Evolutionary conservation across 2,329 filamentous ascomycete species (phyloP), one percentile per base, ranked within the genome.

Genomic region (Orbilia oligospora): DNA sequence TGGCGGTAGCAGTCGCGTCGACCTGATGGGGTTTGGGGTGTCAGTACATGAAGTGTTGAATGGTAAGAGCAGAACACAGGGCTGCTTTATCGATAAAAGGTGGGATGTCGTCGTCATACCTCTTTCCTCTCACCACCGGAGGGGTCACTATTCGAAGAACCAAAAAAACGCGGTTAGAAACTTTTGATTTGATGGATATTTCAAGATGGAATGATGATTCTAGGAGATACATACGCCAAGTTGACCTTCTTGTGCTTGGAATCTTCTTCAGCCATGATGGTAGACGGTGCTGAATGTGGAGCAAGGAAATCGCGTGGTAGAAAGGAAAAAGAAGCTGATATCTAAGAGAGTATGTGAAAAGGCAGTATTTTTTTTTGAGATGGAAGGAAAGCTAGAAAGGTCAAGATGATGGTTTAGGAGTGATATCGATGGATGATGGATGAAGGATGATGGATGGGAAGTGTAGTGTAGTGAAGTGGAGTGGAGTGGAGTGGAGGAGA

Each of bases 1-100:
- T 99, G 82, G 96, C 96, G 55, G 96, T 99, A 67, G 96, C 90
- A 80, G 91, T 93, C 84, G 97, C 96, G 85, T 97, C 93, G 83
- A 93, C 91, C 91, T 97, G 83, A 76, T 80, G 75, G 53, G 41
- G n/a, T 58, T 49, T 76, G 83, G 68, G 83, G 81, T 76, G 84
- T 87, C 82, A 85, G 84, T 82, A 81, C 82, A 75, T 67, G 51
- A 58, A 33, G 65, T 80, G 82, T 81, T 20, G 71, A 80, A 80
- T 20, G 22, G 69, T 22, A 49, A 46, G 9, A 22, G 22, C 24
- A 51, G 27, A 24, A 5, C 14, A 33, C n/a, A 69, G 81, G 63
- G 44, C 20, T 24, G 48, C 48, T 63, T 69, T 76, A 83, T 83
- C 46, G 71, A 61, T 56, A 55, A 71, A 81, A 75, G 82, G 81